Evolutionary conservation across 2,329 filamentous ascomycete species (phyloP), one percentile per base, ranked within the genome.

Genomic region (Domatiomyces catenatus): DNA sequence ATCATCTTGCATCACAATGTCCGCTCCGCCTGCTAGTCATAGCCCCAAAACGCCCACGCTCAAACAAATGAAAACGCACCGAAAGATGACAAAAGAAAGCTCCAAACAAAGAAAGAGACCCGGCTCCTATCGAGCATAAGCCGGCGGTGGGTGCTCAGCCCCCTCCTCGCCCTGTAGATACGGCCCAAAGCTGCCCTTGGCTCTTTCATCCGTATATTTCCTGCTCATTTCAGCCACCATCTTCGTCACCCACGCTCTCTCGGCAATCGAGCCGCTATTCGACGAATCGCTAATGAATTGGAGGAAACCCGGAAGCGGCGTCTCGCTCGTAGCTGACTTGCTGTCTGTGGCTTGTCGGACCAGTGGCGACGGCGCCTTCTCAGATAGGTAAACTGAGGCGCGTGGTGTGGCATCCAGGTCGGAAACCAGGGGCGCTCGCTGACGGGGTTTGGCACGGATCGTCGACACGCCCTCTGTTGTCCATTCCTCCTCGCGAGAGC

Each of bases 151-250:
- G 22, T 59, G 56, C 48, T 65, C 63, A 46, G 70, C 67, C 10
- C 32, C 12, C 44, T 63, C 63, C 36, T 61, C 59, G 42, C 63
- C 47, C n/a, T 48, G 46, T 22, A 52, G 53, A 44, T 54, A 44
- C 1, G 50, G 49, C 4, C 53, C 55, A 50, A 60, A 59, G 42
- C 50, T 57, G 17, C 56, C 57, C 47, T 58, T 60, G 24, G 46
- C 28, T 68, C 94, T 92, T 68, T 94, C 86, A 59, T 94, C 86
- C 58, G 90, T 86, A 57, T 94, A 87, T 50, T 86, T 83, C 54
- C 66, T 66, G 36, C 88, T 87, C 60, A 96, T 90, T 66, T 96
- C 92, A 56, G 82, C 83, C 4, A 90, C 89, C 79, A 98, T 92
- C 71, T 94, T 67, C 60, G 69, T 67, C 48, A 72, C 68, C 60